Evolutionary conservation across 2,329 filamentous ascomycete genomes (phyloP), one percentile per base, ranked within the genome.

Genomic region (Aspergillus pseudonomiae): DNA sequence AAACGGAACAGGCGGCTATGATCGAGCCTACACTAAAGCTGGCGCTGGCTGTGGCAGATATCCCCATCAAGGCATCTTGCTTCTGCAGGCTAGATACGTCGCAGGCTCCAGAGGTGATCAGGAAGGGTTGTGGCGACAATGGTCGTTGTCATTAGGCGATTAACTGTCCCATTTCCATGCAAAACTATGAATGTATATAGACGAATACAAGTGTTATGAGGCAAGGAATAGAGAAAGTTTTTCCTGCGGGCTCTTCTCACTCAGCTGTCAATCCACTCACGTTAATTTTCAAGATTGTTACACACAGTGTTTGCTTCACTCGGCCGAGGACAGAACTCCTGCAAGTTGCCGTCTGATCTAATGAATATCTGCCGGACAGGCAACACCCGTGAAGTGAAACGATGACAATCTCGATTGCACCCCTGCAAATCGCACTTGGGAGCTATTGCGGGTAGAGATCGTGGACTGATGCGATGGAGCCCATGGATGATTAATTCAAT

Each of bases 31-130:
- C 84, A 69, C 70, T 88, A 57, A 79, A 79, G 63, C 59, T 83
- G 60, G 85, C 86, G 0, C 64, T 83, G 63, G 83, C 82, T 2
- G 79, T 82, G 48, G 86, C 87, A 0, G 88, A 91, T 77, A 82
- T 90, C 21, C 76, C 79, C 0, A 80, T 90, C 12, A 78, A 73
- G 30, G 77, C 34, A 36, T 36, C 34, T 36, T 36, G 34, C 34
- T 36, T 36, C 34, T 36, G 34, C 14, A 73, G 80, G 14, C 60
- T 74, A 63, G 69, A 73, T 52, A 70, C 55, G 0, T 66, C 64
- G 1, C 61, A 65, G 16, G 57, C 59, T 14, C 67, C 63, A 4
- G 32, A 60, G 26, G 43, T 64, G 3, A 24, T 68, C 1, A 32
- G 43, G 34, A 36, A 36, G 9, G n/a, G 45, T 28, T 26, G 45